Base-by-base conservation (phyloP, 2,329 filamentous ascomycete species). In the Ophiostoma perfectum region DNA sequence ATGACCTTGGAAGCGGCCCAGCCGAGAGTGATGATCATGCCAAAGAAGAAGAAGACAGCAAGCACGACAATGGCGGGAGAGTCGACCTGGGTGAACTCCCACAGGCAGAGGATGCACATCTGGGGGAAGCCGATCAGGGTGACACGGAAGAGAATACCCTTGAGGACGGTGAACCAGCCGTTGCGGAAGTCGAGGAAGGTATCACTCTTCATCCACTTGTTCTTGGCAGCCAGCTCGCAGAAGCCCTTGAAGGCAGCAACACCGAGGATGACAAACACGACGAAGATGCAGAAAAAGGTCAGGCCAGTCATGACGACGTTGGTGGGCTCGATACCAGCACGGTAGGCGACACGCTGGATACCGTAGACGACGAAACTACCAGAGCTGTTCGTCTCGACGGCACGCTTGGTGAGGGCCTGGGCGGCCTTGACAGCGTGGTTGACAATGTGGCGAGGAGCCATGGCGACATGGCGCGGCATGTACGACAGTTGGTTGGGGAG, bases 281-380 rank as follows among this genome's bases (percentile, higher is more conserved):
- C 85, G 74, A 96, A 91, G 75, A 93, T 83, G 73, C 90, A 84
- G 78, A 93, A 94, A 82, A 95, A 94, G 70, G 88, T 86, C 70
- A 95, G 83, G 67, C 90, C 91, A 7, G 92, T 95, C 79, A 96
- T 81, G 81, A 96, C 95, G 73, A 95, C 86, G 79, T 96, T 96
- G 68, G 91, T 93, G 1, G 85, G 81, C 79, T 96, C 92, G 68
- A 96, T 94, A 69, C 82, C 82, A 55, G 90, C 89, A 70, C 85
- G 84, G 84, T 93, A 96, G n/a, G 90, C 90, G 55, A 93, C 91
- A 78, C 92, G 86, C 75, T 92, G 84, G 71, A 96, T 92, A 72
- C 92, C 92, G 70, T 85, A 86, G 44, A 95, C 87, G 66, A 83
- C 73, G 70, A 80, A 84, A 70, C 79, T 81, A 69, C 83, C 82